Evolutionary conservation across 116 monocot species (phyloP).

Genomic region (Iris pallida): DNA sequence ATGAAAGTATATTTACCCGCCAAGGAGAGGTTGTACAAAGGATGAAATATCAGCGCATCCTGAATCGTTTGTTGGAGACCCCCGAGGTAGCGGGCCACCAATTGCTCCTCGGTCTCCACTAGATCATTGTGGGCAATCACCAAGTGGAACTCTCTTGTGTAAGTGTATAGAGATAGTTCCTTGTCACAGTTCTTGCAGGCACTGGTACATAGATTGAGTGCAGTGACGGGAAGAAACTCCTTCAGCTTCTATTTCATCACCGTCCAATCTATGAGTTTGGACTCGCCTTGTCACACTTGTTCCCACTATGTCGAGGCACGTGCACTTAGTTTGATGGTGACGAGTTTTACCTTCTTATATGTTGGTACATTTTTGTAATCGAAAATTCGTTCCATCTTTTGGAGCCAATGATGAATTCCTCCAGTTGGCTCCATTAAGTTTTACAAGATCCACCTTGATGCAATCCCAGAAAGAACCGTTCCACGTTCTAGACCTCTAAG

Average conservation of each 20-base stretch:
- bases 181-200: not conserved
- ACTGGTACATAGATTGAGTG: not conserved
- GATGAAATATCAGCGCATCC: not conserved
- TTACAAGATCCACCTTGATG: not conserved
- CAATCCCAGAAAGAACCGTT: not conserved
- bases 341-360: not conserved
- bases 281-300: not conserved
- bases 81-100: not conserved
- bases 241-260: not conserved
- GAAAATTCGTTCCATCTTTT: not conserved
- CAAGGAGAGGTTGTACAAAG: not conserved
- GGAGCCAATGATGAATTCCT: not conserved
- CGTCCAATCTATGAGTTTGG: not conserved
- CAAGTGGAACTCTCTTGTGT: not conserved
- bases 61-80: not conserved
- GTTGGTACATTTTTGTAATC: not conserved
- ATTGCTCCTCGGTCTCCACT: not conserved
- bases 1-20: not conserved
- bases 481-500: not conserved
- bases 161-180: not conserved
- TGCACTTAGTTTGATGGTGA: not conserved
- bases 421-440: not conserved
- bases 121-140: not conserved
- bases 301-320: not conserved
- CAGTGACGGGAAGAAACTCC: not conserved